These are phyloP conservation scores for Metschnikowia cubensis DNA, from an alignment of 805 yeast species.

Conservation along the genomic window DNA sequence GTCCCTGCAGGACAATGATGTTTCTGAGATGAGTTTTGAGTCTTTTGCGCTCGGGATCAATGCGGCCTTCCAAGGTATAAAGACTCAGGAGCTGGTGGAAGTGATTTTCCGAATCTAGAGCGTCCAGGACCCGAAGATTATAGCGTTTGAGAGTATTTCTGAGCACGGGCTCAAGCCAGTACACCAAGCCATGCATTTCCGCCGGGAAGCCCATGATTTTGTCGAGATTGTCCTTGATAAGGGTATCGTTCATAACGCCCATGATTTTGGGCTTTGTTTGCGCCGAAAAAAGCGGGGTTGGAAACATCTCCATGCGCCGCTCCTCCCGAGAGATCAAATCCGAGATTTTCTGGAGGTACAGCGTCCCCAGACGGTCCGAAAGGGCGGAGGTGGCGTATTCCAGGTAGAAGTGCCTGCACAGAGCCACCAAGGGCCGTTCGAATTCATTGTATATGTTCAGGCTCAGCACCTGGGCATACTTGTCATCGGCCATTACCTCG, in stretches of 20 bases:
- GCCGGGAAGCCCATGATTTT: constrained; percentile 44
- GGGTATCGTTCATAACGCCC: constrained; percentile 53
- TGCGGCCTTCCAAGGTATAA: constrained; percentile 48
- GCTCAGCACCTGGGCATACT: constrained; percentile 21
- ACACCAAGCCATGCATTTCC: constrained; percentile 53
- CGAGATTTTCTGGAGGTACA: constrained; percentile 49
- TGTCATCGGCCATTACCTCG: constrained; percentile 53
- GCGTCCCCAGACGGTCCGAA: constrained; percentile 42
- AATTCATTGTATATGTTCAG: constrained; percentile 60
- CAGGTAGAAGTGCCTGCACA: constrained; percentile 54
- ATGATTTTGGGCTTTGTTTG: constrained; percentile 51
- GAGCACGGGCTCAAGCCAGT: constrained; percentile 50
- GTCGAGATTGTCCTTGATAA: constrained; percentile 56
- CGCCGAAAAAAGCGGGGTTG: constrained; percentile 14
- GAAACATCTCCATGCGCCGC: constrained; percentile 46
- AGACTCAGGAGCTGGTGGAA: constrained; percentile 42
- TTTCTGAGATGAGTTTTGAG: constrained; percentile 47
- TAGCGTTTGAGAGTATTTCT: constrained; percentile 5
- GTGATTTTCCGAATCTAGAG: constrained; percentile 9
- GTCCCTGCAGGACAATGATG: constrained; percentile 46
- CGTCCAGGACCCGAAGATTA: no score
- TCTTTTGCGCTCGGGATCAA: constrained; percentile 49
- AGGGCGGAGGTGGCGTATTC: constrained; percentile 43
- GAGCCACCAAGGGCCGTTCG: constrained; percentile 59
- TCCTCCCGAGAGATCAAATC: constrained; percentile 62